Evolutionary conservation across 208 protist genomes (phyloP).

Genomic region (Crithidia thermophila): DNA sequence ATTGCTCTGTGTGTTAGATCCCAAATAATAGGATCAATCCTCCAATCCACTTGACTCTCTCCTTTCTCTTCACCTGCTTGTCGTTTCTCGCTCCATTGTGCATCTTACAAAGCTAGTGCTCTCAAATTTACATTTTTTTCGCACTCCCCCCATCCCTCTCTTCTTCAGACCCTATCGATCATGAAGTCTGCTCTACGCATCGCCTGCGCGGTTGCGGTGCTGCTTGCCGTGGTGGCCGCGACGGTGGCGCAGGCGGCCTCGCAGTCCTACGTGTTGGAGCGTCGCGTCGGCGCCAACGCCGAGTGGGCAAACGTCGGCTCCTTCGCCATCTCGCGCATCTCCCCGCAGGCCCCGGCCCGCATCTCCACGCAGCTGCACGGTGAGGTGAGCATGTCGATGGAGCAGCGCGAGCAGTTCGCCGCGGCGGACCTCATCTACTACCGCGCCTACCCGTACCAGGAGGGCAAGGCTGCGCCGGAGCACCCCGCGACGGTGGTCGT

Average conservation of each 20-base stretch:
- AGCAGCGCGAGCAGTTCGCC: slow-evolving; percentile 53
- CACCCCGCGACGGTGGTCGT: slow-evolving; percentile 50
- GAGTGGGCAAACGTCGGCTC: slow-evolving; percentile 56
- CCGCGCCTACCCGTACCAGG: slow-evolving; percentile 46
- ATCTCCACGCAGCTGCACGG: slow-evolving; percentile 40
- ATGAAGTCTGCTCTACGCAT: slow-evolving; percentile 6
- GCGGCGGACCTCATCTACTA: slow-evolving; percentile 73
- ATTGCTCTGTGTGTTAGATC: too few relatives aligned
- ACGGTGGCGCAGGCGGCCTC: slow-evolving; percentile 33
- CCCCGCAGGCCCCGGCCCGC: slow-evolving; percentile 45
- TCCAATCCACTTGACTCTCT: too few relatives aligned
- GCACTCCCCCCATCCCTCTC: neutral
- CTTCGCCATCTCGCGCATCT: slow-evolving; percentile 59
- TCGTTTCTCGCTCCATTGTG: too few relatives aligned
- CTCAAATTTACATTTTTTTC: neutral
- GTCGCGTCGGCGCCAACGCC: slow-evolving; percentile 47
- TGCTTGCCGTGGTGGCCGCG: slow-evolving; percentile 22
- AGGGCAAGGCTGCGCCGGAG: slow-evolving; percentile 14
- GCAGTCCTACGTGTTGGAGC: slow-evolving; percentile 73
- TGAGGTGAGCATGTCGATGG: slow-evolving; percentile 19
- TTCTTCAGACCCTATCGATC: slow-evolving; percentile 5
- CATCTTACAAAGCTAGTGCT: too few relatives aligned
- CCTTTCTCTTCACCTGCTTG: too few relatives aligned
- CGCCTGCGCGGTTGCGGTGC: slow-evolving; percentile 23
- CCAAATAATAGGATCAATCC: too few relatives aligned